Conservation (phyloP, 495 filamentous ascomycete genomes). For the Podospora didyma region DNA sequence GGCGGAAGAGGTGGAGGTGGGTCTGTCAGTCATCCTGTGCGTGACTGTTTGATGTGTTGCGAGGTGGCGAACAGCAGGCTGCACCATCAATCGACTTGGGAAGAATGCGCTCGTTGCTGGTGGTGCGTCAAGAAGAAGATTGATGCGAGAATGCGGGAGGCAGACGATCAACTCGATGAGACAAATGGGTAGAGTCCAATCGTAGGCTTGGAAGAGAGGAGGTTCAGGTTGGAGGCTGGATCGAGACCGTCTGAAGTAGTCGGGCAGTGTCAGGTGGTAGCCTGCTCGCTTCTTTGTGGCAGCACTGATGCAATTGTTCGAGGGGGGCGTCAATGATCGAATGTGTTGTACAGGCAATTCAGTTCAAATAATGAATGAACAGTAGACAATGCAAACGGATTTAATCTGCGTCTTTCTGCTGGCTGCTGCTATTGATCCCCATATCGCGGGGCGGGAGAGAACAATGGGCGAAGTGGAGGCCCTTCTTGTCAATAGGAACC, state of each 20-base stretch:
- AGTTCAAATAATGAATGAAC: neutral
- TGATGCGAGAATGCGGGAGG: neutral
- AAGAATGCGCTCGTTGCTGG: neutral
- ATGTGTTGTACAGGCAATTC: slow-evolving; percentile 2
- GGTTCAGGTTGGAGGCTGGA: neutral
- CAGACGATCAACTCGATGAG: neutral
- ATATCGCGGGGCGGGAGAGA: slow-evolving; percentile 1
- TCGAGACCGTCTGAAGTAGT: neutral
- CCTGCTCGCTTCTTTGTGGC: neutral
- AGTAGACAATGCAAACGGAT: neutral
- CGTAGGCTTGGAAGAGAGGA: neutral
- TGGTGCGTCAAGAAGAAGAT: neutral
- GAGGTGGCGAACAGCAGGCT: slow-evolving; percentile 16
- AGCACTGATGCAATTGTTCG: slow-evolving; percentile 1
- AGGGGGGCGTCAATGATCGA: neutral
- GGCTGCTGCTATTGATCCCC: neutral
- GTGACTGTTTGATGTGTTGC: slow-evolving; percentile 17
- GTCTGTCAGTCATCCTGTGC: slow-evolving; percentile 19
- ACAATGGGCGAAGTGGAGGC: slow-evolving; percentile 14
- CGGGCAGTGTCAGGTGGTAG: neutral
- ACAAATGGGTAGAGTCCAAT: neutral
- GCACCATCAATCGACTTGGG: slow-evolving; percentile 8
- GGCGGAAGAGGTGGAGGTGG: neutral
- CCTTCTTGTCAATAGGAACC: neutral
- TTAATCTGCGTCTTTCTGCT: slow-evolving; percentile 1